Percentiles rank a stretch among this genome's conserved stretches.
Evolutionary conservation across 2,329 filamentous ascomycete genomes (phyloP).

Genomic region (Lachnellula arida): DNA sequence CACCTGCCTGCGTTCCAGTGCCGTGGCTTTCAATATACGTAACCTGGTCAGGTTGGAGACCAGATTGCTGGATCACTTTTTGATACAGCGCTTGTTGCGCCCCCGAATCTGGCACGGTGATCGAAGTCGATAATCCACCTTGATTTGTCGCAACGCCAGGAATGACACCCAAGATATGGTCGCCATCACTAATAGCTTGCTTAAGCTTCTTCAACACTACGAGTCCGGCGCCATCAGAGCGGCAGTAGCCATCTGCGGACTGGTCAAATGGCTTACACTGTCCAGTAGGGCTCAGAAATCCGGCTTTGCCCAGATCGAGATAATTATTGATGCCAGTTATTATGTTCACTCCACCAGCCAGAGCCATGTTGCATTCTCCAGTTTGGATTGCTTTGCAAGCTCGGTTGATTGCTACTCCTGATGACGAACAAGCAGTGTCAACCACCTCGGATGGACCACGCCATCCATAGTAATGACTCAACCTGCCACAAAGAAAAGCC

Average conservation of each 20-base stretch:
- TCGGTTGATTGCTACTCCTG: conserved; percentile 49
- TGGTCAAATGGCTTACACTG: conserved; percentile 36
- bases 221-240: conserved; percentile 49
- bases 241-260: conserved; percentile 11
- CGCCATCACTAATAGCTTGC: conserved; percentile 52
- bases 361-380: conserved; percentile 34
- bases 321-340: neutral
- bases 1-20: conserved; percentile 31
- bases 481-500: conserved; percentile 1
- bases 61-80: neutral
- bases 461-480: conserved; percentile 5
- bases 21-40: conserved; percentile 31
- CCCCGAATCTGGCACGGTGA: conserved; percentile 46
- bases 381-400: conserved; percentile 45
- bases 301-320: neutral
- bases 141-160: conserved; percentile 49
- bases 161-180: conserved; percentile 52
- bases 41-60: neutral
- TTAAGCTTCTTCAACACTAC: conserved; percentile 53
- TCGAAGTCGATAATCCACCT: conserved; percentile 52
- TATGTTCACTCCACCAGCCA: conserved; percentile 9
- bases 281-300: conserved; percentile 28
- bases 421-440: conserved; percentile 50
- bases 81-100: conserved; percentile 33
- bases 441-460: conserved; percentile 61